Conservation (phyloP, 768 basidiomycete genomes). For the Cubamyces lactineus region DNA sequence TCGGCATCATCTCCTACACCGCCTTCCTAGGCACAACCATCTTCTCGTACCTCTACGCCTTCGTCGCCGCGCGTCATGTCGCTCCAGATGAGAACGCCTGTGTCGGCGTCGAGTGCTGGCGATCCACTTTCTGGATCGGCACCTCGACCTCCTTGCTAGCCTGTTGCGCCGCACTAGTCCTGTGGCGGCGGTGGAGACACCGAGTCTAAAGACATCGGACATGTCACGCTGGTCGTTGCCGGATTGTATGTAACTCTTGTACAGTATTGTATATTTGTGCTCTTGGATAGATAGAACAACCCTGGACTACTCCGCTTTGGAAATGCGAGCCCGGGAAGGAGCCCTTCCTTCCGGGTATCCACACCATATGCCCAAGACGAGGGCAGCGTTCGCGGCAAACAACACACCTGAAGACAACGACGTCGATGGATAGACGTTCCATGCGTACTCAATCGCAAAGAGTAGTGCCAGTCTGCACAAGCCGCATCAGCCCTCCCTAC, state of each 20-base stretch:
- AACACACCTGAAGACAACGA: constrained; percentile 61
- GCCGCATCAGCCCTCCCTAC: neutral
- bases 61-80: constrained; percentile 57
- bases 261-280: neutral
- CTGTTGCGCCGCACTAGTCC: constrained; percentile 44
- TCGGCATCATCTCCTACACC: constrained; percentile 72
- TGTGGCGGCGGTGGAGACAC: constrained; percentile 70
- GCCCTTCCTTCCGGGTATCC: constrained; percentile 47
- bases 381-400: constrained; percentile 50
- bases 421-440: constrained; percentile 89
- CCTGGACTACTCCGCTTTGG: constrained; percentile 6
- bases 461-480: constrained; percentile 63
- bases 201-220: constrained; percentile 37
- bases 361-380: constrained; percentile 60
- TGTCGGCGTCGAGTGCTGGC: constrained; percentile 65
- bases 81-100: constrained; percentile 49
- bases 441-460: constrained; percentile 74
- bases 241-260: constrained; percentile 1
- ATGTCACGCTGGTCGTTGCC: neutral
- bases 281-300: neutral
- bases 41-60: constrained; percentile 82
- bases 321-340: neutral
- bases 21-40: constrained; percentile 75
- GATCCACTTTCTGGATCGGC: constrained; percentile 61
- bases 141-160: constrained; percentile 48